Percentiles rank a stretch among this genome's conserved stretches.
Evolutionary conservation across 257 asterid species (phyloP).

Genomic region (Solanum chiquidenum): DNA sequence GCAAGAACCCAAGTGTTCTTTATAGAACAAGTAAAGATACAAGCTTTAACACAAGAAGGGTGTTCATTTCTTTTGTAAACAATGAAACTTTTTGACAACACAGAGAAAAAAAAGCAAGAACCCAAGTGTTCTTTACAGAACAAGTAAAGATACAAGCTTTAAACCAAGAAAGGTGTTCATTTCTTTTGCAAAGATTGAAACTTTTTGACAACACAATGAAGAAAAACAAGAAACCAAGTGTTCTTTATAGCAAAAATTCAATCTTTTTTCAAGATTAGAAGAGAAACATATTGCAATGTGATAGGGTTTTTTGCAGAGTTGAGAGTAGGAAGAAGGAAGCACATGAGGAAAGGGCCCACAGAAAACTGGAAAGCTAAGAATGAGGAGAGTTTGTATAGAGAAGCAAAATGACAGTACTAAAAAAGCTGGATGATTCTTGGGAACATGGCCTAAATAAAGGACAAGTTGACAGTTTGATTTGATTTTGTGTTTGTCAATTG

Average conservation of each 20-base stretch:
- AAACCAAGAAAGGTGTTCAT: slow-evolving; percentile 31
- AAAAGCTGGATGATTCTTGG: slow-evolving; percentile 43
- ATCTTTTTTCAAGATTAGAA: not conserved
- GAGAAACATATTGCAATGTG: not conserved
- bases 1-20: slow-evolving; percentile 6
- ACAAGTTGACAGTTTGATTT: slow-evolving; percentile 8
- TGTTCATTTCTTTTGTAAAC: not conserved
- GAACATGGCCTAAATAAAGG: slow-evolving; percentile 32
- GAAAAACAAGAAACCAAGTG: slow-evolving; percentile 2
- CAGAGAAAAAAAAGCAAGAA: not conserved
- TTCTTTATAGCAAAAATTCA: slow-evolving; percentile 1
- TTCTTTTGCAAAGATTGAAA: not conserved
- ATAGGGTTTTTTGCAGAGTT: slow-evolving; percentile 5
- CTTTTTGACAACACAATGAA: not conserved
- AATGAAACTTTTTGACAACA: not conserved
- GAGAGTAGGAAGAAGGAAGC: not conserved
- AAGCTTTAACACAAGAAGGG: slow-evolving; percentile 10
- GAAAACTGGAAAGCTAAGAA: slow-evolving; percentile 8
- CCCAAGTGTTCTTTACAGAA: not conserved
- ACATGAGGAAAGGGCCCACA: slow-evolving; percentile 19
- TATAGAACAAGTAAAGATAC: slow-evolving; percentile 3
- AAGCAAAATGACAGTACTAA: slow-evolving; percentile 21
- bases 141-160: slow-evolving; percentile 14
- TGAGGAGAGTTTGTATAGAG: not conserved
- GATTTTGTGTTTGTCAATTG: not conserved